Percentiles rank a stretch among this genome's conserved stretches.
These are phyloP conservation scores for Scutellaria baicalensis DNA, from an alignment of 257 asterid species.

Conservation along the genomic window DNA sequence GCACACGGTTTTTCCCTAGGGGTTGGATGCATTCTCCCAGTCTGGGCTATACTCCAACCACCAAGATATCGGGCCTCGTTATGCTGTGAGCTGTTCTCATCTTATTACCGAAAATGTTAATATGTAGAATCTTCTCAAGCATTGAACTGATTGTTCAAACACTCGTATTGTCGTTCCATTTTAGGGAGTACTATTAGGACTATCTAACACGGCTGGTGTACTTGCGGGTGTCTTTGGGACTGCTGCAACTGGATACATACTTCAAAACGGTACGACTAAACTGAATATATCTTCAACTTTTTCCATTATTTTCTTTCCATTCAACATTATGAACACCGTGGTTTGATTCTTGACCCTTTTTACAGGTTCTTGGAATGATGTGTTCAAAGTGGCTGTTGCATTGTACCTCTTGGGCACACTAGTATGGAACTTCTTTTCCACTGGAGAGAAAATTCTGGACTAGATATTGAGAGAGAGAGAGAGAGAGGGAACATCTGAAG, in stretches of 20 bases:
- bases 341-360: slow-evolving; percentile 4
- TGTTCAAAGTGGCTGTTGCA: slow-evolving; percentile 77
- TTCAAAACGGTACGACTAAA: slow-evolving; percentile 64
- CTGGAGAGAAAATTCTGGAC: slow-evolving; percentile 86
- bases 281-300: not conserved
- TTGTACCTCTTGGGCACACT: slow-evolving; percentile 80
- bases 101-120: not conserved
- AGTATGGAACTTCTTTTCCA: slow-evolving; percentile 87
- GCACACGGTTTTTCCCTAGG: slow-evolving; percentile 36
- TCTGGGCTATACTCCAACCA: slow-evolving; percentile 97
- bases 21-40: slow-evolving; percentile 96
- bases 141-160: not conserved
- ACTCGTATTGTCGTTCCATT: not conserved
- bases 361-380: slow-evolving; percentile 97
- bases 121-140: not conserved
- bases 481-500: not conserved
- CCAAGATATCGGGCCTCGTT: slow-evolving; percentile 99
- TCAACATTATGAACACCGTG: not conserved
- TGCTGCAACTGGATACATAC: slow-evolving; percentile 96
- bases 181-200: slow-evolving; percentile 90
- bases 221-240: slow-evolving; percentile 98
- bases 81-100: slow-evolving; percentile 59
- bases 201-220: slow-evolving; percentile 95
- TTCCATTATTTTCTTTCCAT: not conserved
- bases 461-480: slow-evolving; percentile 16